Percentiles rank a stretch among this genome's conserved stretches.
These are phyloP conservation scores for Leccinum proximum DNA, from an alignment of 1,284 basidiomycete species.

Conservation along the genomic window DNA sequence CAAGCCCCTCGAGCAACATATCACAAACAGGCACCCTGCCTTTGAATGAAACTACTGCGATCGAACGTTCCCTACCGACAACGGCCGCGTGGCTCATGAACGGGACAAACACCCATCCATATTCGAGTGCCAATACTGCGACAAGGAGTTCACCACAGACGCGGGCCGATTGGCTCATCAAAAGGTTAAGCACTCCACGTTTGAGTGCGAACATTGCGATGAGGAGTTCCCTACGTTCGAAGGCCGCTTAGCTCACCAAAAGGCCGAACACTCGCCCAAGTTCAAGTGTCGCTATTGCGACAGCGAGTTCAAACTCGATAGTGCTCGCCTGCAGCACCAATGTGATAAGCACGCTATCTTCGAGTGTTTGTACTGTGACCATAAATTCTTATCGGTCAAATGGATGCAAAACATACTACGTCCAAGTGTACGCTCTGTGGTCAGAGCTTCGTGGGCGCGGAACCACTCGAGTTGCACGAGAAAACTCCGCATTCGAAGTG, in stretches of 20 bases:
- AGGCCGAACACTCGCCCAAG: constrained; percentile 5
- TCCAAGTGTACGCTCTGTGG: constrained; percentile 12
- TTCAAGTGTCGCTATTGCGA: constrained; percentile 18
- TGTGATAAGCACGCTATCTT: constrained; percentile 8
- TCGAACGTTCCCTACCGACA: constrained; percentile 14
- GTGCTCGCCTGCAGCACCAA: constrained; percentile 14
- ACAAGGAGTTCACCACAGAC: constrained; percentile 15
- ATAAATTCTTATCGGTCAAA: constrained; percentile 8
- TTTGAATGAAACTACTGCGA: constrained; percentile 19
- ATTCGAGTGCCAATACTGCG: constrained; percentile 20
- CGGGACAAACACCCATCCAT: constrained; percentile 11
- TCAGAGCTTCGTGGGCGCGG: constrained; percentile 3
- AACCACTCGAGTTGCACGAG: constrained; percentile 12
- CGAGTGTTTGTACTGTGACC: constrained; percentile 5
- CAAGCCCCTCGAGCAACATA: constrained; percentile 16
- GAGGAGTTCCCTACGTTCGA: constrained; percentile 9
- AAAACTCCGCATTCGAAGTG: constrained; percentile 11
- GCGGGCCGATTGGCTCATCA: constrained; percentile 12
- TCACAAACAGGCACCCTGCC: constrained; percentile 11
- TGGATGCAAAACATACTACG: constrained; percentile 11
- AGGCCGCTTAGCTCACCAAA: constrained; percentile 12
- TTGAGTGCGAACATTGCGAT: constrained; percentile 20
- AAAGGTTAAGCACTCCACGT: constrained; percentile 12
- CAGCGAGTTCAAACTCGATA: constrained; percentile 11
- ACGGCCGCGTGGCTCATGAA: constrained; percentile 11